phyloP scores from a whole-genome alignment of 331 rosid genomes.

The Quercus lobata region DNA sequence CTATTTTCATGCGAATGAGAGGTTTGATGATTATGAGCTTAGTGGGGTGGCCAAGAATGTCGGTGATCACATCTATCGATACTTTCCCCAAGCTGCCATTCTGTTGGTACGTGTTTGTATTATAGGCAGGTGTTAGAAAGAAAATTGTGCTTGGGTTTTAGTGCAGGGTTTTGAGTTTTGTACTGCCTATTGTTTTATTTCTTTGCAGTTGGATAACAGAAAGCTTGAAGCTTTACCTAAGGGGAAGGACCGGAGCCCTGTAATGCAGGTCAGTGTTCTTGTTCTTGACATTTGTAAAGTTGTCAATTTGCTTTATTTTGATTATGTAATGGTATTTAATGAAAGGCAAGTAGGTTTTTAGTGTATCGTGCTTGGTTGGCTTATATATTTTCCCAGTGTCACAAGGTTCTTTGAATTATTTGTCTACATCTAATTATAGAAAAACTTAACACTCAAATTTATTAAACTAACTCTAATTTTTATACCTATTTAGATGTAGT shows the following conservation, averaged over 20 bases:
- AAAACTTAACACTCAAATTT: not conserved
- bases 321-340: not conserved
- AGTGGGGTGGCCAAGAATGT: conserved; percentile 75
- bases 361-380: not conserved
- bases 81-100: conserved; percentile 82
- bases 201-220: conserved; percentile 74
- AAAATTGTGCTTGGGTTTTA: not conserved
- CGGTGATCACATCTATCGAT: conserved; percentile 83
- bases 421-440: not conserved
- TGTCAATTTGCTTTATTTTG: not conserved
- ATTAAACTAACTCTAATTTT: not conserved
- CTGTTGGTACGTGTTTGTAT: conserved; percentile 58
- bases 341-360: not conserved
- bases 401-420: not conserved
- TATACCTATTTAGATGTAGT: not conserved
- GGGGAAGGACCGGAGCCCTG: conserved; percentile 62
- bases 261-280: conserved; percentile 63
- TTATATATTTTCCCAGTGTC: not conserved
- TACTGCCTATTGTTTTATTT: not conserved
- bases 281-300: conserved; percentile 5
- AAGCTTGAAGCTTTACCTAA: conserved; percentile 73
- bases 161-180: not conserved
- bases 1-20: conserved; percentile 90
- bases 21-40: conserved; percentile 81
- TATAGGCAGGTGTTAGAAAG: not conserved